phyloP scores from a whole-genome alignment of 192 early-diverging fungal genomes.

The Umbelopsis sp. region DNA sequence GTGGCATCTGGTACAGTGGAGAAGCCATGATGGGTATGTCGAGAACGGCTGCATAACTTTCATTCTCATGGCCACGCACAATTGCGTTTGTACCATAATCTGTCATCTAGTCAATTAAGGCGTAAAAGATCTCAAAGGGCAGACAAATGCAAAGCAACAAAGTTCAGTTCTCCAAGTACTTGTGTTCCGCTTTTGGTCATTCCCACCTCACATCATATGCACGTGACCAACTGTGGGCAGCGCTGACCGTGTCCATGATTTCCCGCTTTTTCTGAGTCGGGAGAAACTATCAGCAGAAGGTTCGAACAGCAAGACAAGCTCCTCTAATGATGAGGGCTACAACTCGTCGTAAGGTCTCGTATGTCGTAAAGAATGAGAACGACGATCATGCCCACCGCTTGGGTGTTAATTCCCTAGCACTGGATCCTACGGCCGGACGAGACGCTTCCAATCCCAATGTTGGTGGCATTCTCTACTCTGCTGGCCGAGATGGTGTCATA shows the following conservation, averaged over 20 bases:
- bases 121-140: too few species aligned
- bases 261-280: not conserved
- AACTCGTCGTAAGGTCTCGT: slow-evolving; percentile 56
- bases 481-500: slow-evolving; percentile 87
- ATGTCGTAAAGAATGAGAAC: slow-evolving; percentile 58
- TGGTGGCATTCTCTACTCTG: slow-evolving; percentile 83
- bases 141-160: not conserved
- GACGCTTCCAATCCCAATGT: slow-evolving; percentile 26
- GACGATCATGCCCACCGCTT: slow-evolving; percentile 70
- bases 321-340: slow-evolving; percentile 29
- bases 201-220: too few species aligned
- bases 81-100: not conserved
- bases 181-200: too few species aligned
- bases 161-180: not conserved
- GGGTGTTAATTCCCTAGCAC: slow-evolving; percentile 86
- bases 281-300: not conserved
- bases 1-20: slow-evolving; percentile 39
- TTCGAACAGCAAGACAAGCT: not conserved
- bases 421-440: slow-evolving; percentile 54
- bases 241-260: too few species aligned
- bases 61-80: slow-evolving; percentile 17
- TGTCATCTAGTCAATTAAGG: not conserved
- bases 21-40: slow-evolving; percentile 43
- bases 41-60: slow-evolving; percentile 38
- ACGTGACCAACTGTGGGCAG: too few species aligned